phyloP scores from a whole-genome alignment of 495 filamentous ascomycete species.

The Aspergillus wentii region DNA sequence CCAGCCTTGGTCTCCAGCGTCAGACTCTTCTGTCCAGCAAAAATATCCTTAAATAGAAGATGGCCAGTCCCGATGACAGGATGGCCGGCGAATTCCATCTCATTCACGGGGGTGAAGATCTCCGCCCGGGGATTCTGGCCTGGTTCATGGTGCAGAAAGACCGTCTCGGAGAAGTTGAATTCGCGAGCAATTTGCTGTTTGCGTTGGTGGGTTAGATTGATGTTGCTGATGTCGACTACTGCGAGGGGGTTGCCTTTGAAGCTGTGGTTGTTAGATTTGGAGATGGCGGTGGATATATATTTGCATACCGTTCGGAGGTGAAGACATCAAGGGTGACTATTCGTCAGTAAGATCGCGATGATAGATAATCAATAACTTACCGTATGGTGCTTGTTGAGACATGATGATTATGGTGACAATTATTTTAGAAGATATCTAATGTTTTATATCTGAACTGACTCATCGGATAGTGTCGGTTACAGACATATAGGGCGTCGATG shows the following conservation, averaged over 20 bases:
- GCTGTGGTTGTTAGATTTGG: not conserved
- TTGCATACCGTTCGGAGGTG: conserved; percentile 32
- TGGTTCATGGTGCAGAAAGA: conserved; percentile 53
- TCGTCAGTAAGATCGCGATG: not conserved
- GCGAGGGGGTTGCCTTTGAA: conserved; percentile 66
- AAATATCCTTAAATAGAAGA: conserved; percentile 34
- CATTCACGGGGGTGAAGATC: conserved; percentile 57
- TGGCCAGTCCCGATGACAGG: conserved; percentile 61
- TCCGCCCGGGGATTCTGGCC: conserved; percentile 36
- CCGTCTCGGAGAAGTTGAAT: conserved; percentile 72
- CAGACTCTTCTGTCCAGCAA: conserved; percentile 15
- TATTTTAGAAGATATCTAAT: too few species aligned
- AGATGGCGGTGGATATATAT: conserved; percentile 2
- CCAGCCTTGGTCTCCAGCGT: conserved; percentile 56
- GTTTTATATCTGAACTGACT: too few species aligned
- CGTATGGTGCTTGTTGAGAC: not conserved
- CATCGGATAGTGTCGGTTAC: too few species aligned
- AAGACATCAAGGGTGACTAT: conserved; percentile 62
- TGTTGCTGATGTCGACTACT: conserved; percentile 48
- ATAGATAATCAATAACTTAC: not conserved
- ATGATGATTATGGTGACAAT: too few species aligned
- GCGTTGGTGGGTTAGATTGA: conserved; percentile 38
- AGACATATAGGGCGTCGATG: too few species aligned
- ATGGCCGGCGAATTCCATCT: conserved; percentile 69
- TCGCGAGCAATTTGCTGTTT: conserved; percentile 62